Evolutionary conservation across 169 alveolate species (phyloP), one percentile per base, ranked within the genome.

Genomic region (Theileria equi): DNA sequence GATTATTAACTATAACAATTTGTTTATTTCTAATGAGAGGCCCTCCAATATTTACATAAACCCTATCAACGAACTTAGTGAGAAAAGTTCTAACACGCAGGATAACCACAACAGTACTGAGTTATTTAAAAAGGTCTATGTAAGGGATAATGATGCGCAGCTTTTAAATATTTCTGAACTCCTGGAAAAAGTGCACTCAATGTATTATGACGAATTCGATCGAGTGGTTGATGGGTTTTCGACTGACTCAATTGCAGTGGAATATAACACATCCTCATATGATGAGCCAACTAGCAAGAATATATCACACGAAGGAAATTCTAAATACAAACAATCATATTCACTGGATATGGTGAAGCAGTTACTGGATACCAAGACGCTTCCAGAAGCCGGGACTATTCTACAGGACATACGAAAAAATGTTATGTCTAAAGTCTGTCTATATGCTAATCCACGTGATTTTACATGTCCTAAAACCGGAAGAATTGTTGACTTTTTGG

Each of bases 361-460:
- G 5, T 38, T 59, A 19, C 13, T 72, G 0, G 59, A 45, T 0
- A 34, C 17, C 16, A 36, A 35, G 3, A 19, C 8, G 0, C 74
- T 72, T 5, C 83, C 83, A 6, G 65, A 61, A 43, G 83, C 66
- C 10, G 71, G 83, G 31, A 11, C 13, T 4, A 44, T 72, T 5
- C 55, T 72, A 3, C 16, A 53, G 10, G 49, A 62, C 31, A 21
- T 26, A 8, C 77, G 68, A 21, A 31, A 41, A 13, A 8, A 13
- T 13, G 11, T 72, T 2, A 17, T 72, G 47, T 26, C 28, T 10
- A 61, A 66, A 13, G 69, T 72, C 1, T 57, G 40, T 36, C 54
- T 72, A 13, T n/a, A 21, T 13, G 70, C 66, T 6, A 72, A 72
- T 54, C 38, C 41, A 5, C 16, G 4, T 19, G 83, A 72, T 16